Percentiles rank a stretch among this genome's conserved stretches.
Conservation (phyloP, 495 filamentous ascomycete species). For the Hypoxylon intermedium region DNA sequence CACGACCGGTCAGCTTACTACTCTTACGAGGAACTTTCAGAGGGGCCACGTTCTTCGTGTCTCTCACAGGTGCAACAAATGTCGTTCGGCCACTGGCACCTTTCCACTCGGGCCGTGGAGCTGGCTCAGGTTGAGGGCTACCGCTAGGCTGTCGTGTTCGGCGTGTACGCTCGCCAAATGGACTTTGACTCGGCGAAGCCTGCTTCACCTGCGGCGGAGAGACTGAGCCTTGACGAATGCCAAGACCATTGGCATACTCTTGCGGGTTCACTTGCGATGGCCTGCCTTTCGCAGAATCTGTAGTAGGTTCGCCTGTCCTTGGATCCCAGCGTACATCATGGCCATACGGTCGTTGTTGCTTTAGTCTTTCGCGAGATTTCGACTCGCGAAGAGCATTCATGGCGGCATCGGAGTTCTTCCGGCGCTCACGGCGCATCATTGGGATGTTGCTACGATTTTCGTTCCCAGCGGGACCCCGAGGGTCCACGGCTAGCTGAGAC, state of each 20-base stretch:
- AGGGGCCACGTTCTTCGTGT: constrained; percentile 50
- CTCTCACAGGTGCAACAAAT: constrained; percentile 56
- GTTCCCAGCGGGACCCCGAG: constrained; percentile 23
- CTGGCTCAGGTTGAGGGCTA: constrained; percentile 42
- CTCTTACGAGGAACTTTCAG: constrained; percentile 56
- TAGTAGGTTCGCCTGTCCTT: constrained; percentile 58
- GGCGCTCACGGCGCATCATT: constrained; percentile 56
- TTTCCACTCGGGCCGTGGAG: constrained; percentile 57
- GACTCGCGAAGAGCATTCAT: constrained; percentile 41
- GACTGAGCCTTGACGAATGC: constrained; percentile 32
- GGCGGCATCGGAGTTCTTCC: constrained; percentile 51
- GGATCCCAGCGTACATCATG: constrained; percentile 55
- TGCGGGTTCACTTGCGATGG: constrained; percentile 57
- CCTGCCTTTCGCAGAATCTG: constrained; percentile 46
- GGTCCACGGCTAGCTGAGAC: constrained; percentile 37
- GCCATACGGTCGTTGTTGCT: constrained; percentile 38
- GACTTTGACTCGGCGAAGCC: constrained; percentile 18
- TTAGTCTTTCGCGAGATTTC: constrained; percentile 41
- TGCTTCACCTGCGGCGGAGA: constrained; percentile 37
- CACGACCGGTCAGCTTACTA: constrained; percentile 44
- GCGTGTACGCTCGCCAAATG: constrained; percentile 57
- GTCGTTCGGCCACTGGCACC: constrained; percentile 60
- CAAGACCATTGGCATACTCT: constrained; percentile 51
- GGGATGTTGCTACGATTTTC: constrained; percentile 54
- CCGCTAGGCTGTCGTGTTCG: constrained; percentile 45